Conservation (phyloP, 306 rosid genomes). For the Vicia sativa region DNA sequence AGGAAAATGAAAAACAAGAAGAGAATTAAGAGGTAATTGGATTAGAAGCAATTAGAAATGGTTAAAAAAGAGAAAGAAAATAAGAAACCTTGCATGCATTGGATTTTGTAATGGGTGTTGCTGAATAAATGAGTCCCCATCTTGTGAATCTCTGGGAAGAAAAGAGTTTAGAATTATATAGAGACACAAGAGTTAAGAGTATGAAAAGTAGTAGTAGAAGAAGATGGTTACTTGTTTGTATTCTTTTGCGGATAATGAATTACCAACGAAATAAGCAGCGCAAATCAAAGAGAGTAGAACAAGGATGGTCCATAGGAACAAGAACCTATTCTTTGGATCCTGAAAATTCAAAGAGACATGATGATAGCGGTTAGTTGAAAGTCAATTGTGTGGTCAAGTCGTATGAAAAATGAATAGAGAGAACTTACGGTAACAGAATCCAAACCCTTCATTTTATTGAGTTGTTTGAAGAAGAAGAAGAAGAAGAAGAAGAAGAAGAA, state of each 20-base stretch:
- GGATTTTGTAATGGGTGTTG: conserved; percentile 36
- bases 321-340: conserved; percentile 62
- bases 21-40: neutral
- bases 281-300: conserved; percentile 55
- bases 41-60: conserved; percentile 4
- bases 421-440: conserved; percentile 3
- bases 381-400: neutral
- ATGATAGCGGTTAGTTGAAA: neutral
- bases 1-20: conserved; percentile 11
- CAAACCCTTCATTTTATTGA: neutral
- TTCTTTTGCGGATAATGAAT: conserved; percentile 58
- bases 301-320: conserved; percentile 58
- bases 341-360: conserved; percentile 36
- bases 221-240: no score
- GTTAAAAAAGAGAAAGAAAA: neutral
- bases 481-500: no score
- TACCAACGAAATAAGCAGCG: conserved; percentile 68
- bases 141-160: conserved; percentile 67
- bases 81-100: conserved; percentile 67
- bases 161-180: neutral
- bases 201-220: no score
- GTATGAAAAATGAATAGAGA: no score
- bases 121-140: conserved; percentile 56
- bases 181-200: neutral
- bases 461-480: neutral